Base-by-base conservation (phyloP, 75 land plant species). In the Isoetes taiwanensis region DNA sequence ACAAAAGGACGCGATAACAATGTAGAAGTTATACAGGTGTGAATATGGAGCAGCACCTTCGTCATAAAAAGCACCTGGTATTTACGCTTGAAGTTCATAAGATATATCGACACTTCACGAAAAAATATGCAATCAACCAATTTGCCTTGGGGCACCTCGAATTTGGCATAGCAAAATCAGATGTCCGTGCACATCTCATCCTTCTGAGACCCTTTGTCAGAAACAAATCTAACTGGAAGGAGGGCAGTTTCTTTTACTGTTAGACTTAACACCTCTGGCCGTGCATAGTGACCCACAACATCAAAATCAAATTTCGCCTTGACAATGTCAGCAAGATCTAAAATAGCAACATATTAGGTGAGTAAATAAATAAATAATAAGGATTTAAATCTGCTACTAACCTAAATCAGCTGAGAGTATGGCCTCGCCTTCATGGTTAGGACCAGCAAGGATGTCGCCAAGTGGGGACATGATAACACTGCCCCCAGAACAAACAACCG, bases 401-500 rank as follows among this genome's bases (percentile, higher is more conserved):
- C 97, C 97, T 41, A 91, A 68, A 63, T 93, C 86, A 28, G 90
- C 86, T 17, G 90, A 68, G 21, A 93, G 71, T 0, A 93, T 77
- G 9, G 84, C 81, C 62, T 93, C 99, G 0, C 96, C 86, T 35
- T 93, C 90, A 68, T 77, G 88, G 65, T 93, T 84, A 17, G 99
- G 99, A 19, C 95, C 95, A 17, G 95, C 99, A 28, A 93, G 56
- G 21, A 93, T 58, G 40, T 58, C 33, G 25, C 99, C 95, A 5
- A 86, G 75, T 16, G 99, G 98, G 39, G 98, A 93, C 43, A 93
- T 72, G 21, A 93, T 93, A 25, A 81, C 98, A 67, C 97, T 87
- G 23, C 98, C 98, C 31, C 98, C 98, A 24, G 83, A 70, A 59
- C 96, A 87, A 1, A 93, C 86, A 57, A 93, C 76, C 20, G 64